Base-by-base conservation (phyloP, 805 yeast genomes). In the Candida verbasci region DNA sequence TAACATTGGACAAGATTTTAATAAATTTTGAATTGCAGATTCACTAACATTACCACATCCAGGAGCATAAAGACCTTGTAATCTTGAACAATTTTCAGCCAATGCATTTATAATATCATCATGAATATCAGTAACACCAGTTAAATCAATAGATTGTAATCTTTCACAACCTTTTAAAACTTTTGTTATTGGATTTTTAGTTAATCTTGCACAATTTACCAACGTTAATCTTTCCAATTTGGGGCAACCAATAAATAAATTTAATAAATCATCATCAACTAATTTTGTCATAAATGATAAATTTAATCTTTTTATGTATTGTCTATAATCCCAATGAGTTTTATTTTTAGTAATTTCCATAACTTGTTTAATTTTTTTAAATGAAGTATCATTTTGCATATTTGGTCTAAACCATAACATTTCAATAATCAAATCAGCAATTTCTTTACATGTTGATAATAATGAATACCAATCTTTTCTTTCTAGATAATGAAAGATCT, bases 21-120 rank as follows among this genome's bases (percentile, higher is more conserved):
- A 72, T 41, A 89, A 66, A 24, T 61, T 59, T 22, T 75, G 49
- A 9, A 91, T 70, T 2, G 91, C 84, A 3, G 53, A 62, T 43
- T 84, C 85, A 5, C 83, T 68, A 3, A 91, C 80, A n/a, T 66
- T 60, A 24, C 75, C 76, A 39, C 96, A 88, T 5, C 85, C 86
- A 1, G 95, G 89, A 0, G 93, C 93, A 55, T 88, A 89, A 31
- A 89, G 65, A 1, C 96, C 96, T 61, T 91, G 97, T 30, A 91
- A 67, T 31, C 91, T 65, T 24, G 76, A 73, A 57, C 96, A 89
- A 49, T 76, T 71, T 7, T 54, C 53, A 3, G 96, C 87, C 45
- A 91, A 67, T 6, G 84, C 77, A 20, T 60, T 47, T 40, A 87
- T 76, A 4, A 88, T 78, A 29, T 72, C 78, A 62, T 89, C 96